These are phyloP conservation scores for Lachnellula suecica DNA, from an alignment of 2,329 filamentous ascomycete genomes.

Conservation along the genomic window DNA sequence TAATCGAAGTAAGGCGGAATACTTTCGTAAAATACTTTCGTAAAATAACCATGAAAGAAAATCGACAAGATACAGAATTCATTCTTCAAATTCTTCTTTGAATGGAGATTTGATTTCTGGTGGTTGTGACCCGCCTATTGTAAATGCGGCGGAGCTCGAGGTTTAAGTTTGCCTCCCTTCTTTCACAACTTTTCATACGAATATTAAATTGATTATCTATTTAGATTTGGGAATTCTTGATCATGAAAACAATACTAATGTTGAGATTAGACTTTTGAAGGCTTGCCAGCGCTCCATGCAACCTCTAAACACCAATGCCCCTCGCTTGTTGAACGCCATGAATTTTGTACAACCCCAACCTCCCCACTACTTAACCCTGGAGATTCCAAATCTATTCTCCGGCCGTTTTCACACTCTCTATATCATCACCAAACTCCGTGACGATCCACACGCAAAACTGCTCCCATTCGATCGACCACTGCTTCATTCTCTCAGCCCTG, in stretches of 20 bases:
- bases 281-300: slow-evolving; percentile 1
- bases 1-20: background rate
- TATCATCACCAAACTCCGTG: slow-evolving; percentile 62
- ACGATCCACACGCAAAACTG: slow-evolving; percentile 90
- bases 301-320: background rate
- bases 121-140: too few relatives aligned
- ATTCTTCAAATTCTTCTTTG: too few relatives aligned
- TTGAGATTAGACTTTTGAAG: slow-evolving; percentile 22
- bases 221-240: too few relatives aligned
- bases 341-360: background rate
- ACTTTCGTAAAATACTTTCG: background rate
- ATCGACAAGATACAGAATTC: too few relatives aligned
- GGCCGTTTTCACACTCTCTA: slow-evolving; percentile 13
- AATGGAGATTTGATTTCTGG: too few relatives aligned
- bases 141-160: too few relatives aligned
- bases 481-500: slow-evolving; percentile 70
- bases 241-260: slow-evolving; percentile 16
- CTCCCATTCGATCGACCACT: slow-evolving; percentile 85
- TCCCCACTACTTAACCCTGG: background rate
- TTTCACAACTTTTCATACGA: background rate
- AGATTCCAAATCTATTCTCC: slow-evolving; percentile 8
- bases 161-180: too few relatives aligned
- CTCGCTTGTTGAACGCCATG: slow-evolving; percentile 11
- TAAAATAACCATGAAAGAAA: too few relatives aligned
- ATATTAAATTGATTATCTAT: too few relatives aligned